These are phyloP conservation scores for Tolypocladium album DNA, from an alignment of 2,329 filamentous ascomycete species.

Conservation along the genomic window DNA sequence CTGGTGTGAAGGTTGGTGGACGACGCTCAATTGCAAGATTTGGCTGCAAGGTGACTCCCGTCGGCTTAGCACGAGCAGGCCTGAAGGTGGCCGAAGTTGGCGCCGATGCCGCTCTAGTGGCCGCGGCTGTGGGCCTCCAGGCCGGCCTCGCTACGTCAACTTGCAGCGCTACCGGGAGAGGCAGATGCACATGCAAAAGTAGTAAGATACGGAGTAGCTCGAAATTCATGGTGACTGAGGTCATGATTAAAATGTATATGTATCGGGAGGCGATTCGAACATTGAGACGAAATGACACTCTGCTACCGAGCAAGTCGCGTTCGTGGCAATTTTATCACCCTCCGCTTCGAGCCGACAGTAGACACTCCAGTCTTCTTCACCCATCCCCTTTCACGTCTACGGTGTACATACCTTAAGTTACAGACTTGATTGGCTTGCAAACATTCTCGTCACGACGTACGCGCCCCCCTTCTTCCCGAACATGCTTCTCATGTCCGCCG, in stretches of 20 bases:
- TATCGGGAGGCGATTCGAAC: no score
- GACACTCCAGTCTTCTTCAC: no score
- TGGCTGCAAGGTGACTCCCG: neutral
- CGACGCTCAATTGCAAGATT: neutral
- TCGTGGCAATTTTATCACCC: no score
- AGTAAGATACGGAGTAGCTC: no score
- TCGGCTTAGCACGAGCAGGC: no score
- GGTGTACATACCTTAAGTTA: neutral
- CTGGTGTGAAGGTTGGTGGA: neutral
- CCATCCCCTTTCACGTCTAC: neutral
- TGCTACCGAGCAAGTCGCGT: no score
- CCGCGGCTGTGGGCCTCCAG: neutral
- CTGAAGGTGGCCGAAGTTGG: neutral
- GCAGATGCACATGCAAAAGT: neutral
- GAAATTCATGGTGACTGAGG: neutral
- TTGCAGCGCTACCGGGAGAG: neutral
- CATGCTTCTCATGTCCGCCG: slow-evolving; percentile 44
- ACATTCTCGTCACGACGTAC: slow-evolving; percentile 13
- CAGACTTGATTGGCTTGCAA: neutral
- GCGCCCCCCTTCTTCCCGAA: slow-evolving; percentile 41
- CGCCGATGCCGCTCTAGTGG: neutral
- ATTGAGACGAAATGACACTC: no score
- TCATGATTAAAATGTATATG: neutral
- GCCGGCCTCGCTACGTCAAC: neutral
- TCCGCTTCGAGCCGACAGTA: no score